Evolutionary conservation across 148 eudicot genomes (phyloP).

Genomic region (Persicaria tinctoria): DNA sequence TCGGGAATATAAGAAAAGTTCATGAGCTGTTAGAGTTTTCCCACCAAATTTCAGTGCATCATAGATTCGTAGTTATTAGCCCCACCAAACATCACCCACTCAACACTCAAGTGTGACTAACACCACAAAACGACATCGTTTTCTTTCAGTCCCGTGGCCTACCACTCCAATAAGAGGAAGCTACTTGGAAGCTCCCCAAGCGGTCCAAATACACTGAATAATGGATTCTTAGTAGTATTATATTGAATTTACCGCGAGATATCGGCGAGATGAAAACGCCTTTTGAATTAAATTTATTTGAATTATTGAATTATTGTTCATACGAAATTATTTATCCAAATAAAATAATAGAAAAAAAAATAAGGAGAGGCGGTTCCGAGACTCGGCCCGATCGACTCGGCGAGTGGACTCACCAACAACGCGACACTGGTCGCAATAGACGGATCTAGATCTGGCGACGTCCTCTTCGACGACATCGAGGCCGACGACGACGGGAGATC

Average conservation of each 20-base stretch:
- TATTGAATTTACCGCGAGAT: neutral
- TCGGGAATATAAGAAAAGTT: neutral
- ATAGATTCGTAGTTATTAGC: neutral
- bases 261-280: neutral
- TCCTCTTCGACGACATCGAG: constrained; percentile 88
- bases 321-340: neutral
- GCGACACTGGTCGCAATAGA: constrained; percentile 87
- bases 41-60: neutral
- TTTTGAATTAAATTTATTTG: neutral
- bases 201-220: neutral
- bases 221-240: neutral
- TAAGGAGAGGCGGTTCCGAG: neutral
- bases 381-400: constrained; percentile 18
- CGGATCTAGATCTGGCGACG: constrained; percentile 70
- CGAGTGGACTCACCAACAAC: constrained; percentile 78
- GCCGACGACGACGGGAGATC: constrained; percentile 33
- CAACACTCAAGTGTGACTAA: constrained; percentile 5
- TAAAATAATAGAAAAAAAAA: neutral
- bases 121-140: constrained; percentile 4
- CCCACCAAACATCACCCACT: constrained; percentile 3
- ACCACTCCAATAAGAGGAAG: constrained; percentile 5
- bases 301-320: neutral
- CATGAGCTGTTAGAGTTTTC: neutral
- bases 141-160: neutral
- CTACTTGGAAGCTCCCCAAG: neutral